Conservation (phyloP, 768 basidiomycete genomes). For the Naganishia kalamii region DNA sequence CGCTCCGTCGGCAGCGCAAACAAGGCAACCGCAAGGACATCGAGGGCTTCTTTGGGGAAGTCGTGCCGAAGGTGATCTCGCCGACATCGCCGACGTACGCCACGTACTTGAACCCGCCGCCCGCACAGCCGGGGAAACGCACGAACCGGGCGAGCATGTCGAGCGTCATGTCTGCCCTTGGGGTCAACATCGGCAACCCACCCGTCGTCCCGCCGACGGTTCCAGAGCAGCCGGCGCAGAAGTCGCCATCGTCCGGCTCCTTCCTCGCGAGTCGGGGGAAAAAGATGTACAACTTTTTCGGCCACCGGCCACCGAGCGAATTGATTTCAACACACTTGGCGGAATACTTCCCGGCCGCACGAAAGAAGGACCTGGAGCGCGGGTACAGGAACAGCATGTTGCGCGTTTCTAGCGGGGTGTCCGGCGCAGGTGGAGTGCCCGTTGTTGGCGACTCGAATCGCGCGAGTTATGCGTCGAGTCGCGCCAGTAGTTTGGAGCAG, state of each 20-base stretch:
- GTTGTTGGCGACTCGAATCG: not conserved
- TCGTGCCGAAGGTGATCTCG: slow-evolving; percentile 42
- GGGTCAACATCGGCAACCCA: slow-evolving; percentile 67
- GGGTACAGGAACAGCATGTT: slow-evolving; percentile 87
- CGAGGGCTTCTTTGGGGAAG: slow-evolving; percentile 53
- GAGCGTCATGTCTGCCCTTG: slow-evolving; percentile 87
- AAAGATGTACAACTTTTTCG: slow-evolving; percentile 74
- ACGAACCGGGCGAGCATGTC: slow-evolving; percentile 89
- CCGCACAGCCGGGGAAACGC: slow-evolving; percentile 48
- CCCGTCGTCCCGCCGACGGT: slow-evolving; percentile 48
- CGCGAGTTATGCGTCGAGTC: slow-evolving; percentile 9
- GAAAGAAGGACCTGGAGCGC: slow-evolving; percentile 81
- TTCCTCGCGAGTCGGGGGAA: slow-evolving; percentile 44
- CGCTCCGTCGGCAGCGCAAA: slow-evolving; percentile 56
- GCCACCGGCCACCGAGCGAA: slow-evolving; percentile 93
- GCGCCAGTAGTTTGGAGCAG: not conserved
- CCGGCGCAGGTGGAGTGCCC: not conserved
- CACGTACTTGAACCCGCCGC: slow-evolving; percentile 23
- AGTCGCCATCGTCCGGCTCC: slow-evolving; percentile 43
- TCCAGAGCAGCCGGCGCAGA: slow-evolving; percentile 51
- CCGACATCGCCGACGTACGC: slow-evolving; percentile 47
- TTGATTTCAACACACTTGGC: slow-evolving; percentile 89
- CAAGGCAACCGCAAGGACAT: slow-evolving; percentile 48
- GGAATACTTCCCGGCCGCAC: slow-evolving; percentile 90
- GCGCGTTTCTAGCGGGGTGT: slow-evolving; percentile 48